phyloP scores from a whole-genome alignment of 164 flowering plant genomes.

The Amborella trichopoda region DNA sequence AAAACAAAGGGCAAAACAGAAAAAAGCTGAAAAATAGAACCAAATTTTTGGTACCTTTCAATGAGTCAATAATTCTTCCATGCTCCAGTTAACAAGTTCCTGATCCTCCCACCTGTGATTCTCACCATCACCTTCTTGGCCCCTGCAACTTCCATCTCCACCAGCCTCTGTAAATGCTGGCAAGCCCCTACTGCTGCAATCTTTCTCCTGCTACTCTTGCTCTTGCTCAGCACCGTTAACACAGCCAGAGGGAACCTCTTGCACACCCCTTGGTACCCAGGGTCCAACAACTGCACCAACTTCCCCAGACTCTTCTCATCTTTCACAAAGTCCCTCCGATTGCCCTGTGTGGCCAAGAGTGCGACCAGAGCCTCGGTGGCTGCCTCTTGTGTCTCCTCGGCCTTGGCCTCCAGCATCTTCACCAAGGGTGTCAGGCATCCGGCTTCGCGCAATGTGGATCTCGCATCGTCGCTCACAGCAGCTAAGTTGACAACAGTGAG shows the following conservation, averaged over 20 bases:
- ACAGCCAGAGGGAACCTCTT: conserved; percentile 52
- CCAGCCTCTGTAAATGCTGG: conserved; percentile 40
- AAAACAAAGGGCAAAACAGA: no score
- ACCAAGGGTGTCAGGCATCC: conserved; percentile 48
- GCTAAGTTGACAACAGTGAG: conserved; percentile 30
- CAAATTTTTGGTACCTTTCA: conserved; percentile 29
- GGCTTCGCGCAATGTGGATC: conserved; percentile 24
- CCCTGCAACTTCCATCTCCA: conserved; percentile 63
- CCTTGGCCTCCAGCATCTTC: conserved; percentile 61
- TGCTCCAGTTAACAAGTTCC: conserved; percentile 46
- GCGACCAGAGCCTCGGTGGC: conserved; percentile 41
- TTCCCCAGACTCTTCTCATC: conserved; percentile 64
- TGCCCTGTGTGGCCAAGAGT: conserved; percentile 40
- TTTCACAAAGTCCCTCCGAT: conserved; percentile 49
- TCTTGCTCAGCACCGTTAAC: conserved; percentile 26
- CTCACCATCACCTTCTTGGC: conserved; percentile 59
- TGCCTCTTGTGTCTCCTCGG: conserved; percentile 47
- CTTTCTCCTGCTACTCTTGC: conserved; percentile 42
- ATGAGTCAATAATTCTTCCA: conserved; percentile 59
- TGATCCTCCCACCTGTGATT: conserved; percentile 52
- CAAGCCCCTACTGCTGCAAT: conserved; percentile 49
- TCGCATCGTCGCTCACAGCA: conserved; percentile 41
- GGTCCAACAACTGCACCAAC: conserved; percentile 57
- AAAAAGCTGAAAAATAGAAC: no score
- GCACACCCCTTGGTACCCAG: conserved; percentile 30